Evolutionary conservation across 2,329 filamentous ascomycete species (phyloP), one percentile per base, ranked within the genome.

Genomic region (Moelleriella libera): DNA sequence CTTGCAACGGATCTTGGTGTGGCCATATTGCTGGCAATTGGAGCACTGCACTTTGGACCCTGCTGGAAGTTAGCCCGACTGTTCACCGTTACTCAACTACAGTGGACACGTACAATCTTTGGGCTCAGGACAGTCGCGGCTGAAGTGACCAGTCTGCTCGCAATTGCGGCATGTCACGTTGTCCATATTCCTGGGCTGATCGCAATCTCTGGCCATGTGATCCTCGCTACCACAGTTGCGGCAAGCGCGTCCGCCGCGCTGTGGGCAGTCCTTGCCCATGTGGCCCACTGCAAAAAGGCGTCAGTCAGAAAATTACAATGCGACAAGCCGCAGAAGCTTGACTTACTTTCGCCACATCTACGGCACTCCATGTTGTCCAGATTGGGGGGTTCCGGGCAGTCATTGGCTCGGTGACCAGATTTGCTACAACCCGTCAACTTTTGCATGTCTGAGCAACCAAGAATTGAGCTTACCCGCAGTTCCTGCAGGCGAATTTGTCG

Each of bases 401-500:
- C 74, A 5, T 65, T 57, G 28, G 61, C 64, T 49, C 63, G 69
- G 57, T 79, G 75, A 12, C 74, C 75, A 28, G 64, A 63, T 62
- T 78, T 62, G 6, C 71, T 70, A 44, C 47, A 29, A 9, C 30
- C 7, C 0, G 56, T 43, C 53, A 50, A 42, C 32, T 40, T 43
- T 44, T 41, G 54, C 47, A 49, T 37, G 34, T 37, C 34, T 12
- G 48, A 28, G 29, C 43, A 34, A 21, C 7, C 21, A 30, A 10
- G 21, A 5, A 40, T 11, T 34, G 30, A 28, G 60, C 63, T 50
- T 53, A 71, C 69, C 74, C 76, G 67, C 82, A 85, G 59, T 85
- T 85, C 59, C 74, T 77, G 72, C 82, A 85, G 6, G 77, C 78
- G 53, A 74, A 80, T 48, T 70, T 79, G 65, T 83, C 76, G 31